phyloP scores from a whole-genome alignment of 805 yeast species.

The Nakazawaea ambrosiae region DNA sequence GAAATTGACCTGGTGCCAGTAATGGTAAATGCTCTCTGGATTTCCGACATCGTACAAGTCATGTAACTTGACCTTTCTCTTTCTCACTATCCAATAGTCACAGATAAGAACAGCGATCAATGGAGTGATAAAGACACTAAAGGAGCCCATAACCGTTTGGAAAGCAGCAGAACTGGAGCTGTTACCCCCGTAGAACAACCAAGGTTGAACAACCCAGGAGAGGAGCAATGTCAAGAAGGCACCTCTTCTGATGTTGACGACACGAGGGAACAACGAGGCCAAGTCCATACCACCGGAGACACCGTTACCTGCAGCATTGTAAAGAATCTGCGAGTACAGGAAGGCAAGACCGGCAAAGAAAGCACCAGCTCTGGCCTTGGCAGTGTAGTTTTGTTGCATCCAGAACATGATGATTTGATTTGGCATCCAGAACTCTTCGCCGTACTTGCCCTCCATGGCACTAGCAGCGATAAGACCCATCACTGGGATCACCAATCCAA shows the following conservation, averaged over 20 bases:
- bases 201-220: conserved; percentile 31
- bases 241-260: conserved; percentile 37
- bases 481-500: conserved; percentile 37
- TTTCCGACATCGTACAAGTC: conserved; percentile 29
- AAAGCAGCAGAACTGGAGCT: conserved; percentile 18
- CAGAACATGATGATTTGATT: conserved; percentile 31
- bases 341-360: conserved; percentile 36
- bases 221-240: conserved; percentile 30
- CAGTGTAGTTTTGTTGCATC: conserved; percentile 30
- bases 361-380: conserved; percentile 36
- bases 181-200: conserved; percentile 31
- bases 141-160: conserved; percentile 26
- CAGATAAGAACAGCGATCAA: conserved; percentile 29
- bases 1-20: conserved; percentile 35
- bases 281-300: conserved; percentile 45
- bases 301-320: conserved; percentile 31
- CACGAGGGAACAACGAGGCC: conserved; percentile 38
- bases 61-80: conserved; percentile 29
- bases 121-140: conserved; percentile 35
- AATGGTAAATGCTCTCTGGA: conserved; percentile 28
- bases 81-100: conserved; percentile 34
- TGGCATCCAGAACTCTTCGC: conserved; percentile 40
- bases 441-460: conserved; percentile 31
- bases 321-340: conserved; percentile 29
- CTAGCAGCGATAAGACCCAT: conserved; percentile 40